Evolutionary conservation across 2,329 filamentous ascomycete species (phyloP), one percentile per base, ranked within the genome.

Genomic region (Phyllosticta citribraziliensis): DNA sequence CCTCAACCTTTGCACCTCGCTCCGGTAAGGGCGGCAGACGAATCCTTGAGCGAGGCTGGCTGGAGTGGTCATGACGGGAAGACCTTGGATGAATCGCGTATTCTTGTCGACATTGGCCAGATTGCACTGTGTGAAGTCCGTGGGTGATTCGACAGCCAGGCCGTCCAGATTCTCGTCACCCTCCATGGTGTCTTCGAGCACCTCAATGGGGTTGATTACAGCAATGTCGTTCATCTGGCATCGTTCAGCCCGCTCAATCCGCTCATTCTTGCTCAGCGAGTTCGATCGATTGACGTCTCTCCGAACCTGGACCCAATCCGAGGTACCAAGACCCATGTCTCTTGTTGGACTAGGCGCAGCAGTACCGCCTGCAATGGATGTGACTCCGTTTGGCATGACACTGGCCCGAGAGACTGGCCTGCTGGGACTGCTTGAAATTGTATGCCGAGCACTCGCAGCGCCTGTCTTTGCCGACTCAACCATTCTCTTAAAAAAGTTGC

Each of bases 281-380:
- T 96, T 97, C 3, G 93, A 96, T 40, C 94, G 84, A 73, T 99
- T 97, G 55, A 99, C 88, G 74, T 99, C 95, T 54, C 94, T 85
- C 40, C 94, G 88, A 22, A 97, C 91, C 72, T 97, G 92, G n/a
- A 99, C 91, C 92, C 94, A 99, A 72, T 97, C 93, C 62, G 74
- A 78, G 67, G 76, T 82, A 1, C 58, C 58, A 27, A 56, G 53
- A 2, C 88, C 90, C 82, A 88, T 88, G 19, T 95, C 91, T 61
- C 83, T 82, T 14, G 85, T 82, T 4, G 81, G 76, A n/a, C 64
- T 70, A 1, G 70, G 66, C 40, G 67, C 63, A 67, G 68, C 66
- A 47, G 67, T 71, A 0, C 80, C 81, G 20, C 83, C 82, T 50
- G 81, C 76, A 55, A 88, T 82, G 0, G 78, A 78, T 14, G 77